Base-by-base conservation (phyloP, 2,329 filamentous ascomycete genomes). In the Calonectria hawksworthii region DNA sequence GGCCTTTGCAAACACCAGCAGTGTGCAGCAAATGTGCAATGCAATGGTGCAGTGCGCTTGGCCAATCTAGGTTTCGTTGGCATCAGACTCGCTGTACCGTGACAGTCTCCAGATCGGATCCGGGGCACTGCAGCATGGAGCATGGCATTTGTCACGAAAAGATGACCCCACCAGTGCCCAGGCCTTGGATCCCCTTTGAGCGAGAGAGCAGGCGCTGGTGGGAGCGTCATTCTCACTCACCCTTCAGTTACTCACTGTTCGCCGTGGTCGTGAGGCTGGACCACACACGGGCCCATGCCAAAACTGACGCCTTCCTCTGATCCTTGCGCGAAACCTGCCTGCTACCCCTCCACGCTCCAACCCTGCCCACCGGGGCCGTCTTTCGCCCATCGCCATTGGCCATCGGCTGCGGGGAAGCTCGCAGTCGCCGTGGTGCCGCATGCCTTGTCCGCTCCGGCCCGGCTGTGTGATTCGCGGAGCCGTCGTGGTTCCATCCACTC, bases 401-500 rank as follows among this genome's bases (percentile, higher is more conserved):
- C 76, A 77, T 54, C 66, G 71, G 67, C 68, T 81, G 78, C 80
- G 80, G 80, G 80, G 80, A 80, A 78, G 72, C 76, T 80, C 73
- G 65, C 69, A 68, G 74, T 61, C 59, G 51, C 50, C 44, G 28
- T 72, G 74, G 76, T 74, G 77, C 76, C 75, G 77, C 75, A 68
- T 75, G 65, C 65, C 61, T 77, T 65, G 47, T 74, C 77, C 73
- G 74, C 74, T 72, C 72, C 70, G 72, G 78, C 38, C 54, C 71
- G 75, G 70, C 72, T 74, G 59, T 78, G 73, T 80, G 79, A 80
- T 80, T 80, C 76, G 79, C 74, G 73, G 77, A 80, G 65, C 68
- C 72, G 78, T 79, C 47, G 23, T 51, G 23, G 36, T 67, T 73
- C 54, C 73, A 75, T 76, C 78, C 78, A 79, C 77, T 71, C 54